A percentile compares a stretch with the other conserved stretches of the same genome.
Evolutionary conservation across 352 stramenopile species (phyloP).

Genomic region (Globisporangium sylvaticum): DNA sequence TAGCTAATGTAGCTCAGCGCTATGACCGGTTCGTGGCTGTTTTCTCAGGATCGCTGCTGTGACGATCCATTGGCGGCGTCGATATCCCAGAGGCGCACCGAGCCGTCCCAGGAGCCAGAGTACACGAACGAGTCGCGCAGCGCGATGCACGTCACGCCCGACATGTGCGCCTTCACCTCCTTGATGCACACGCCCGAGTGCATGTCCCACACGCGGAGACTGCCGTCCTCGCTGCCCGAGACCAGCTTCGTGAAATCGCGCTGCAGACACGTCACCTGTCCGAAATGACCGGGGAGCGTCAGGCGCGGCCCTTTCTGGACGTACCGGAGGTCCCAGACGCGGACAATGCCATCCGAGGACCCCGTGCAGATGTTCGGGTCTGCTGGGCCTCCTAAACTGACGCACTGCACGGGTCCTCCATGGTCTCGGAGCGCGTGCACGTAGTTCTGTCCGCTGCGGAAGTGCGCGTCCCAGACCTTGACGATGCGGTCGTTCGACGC

Average conservation of each 20-base stretch:
- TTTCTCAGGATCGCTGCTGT: constrained; percentile 2
- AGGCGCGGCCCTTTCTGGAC: constrained; percentile 65
- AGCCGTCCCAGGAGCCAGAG: constrained; percentile 74
- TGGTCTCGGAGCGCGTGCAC: constrained; percentile 60
- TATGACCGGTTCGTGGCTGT: background rate
- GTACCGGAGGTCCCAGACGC: constrained; percentile 80
- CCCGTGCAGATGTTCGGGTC: constrained; percentile 80
- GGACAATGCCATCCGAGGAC: constrained; percentile 64
- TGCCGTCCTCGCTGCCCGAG: constrained; percentile 71
- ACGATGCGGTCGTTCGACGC: constrained; percentile 68
- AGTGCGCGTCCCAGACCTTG: constrained; percentile 78
- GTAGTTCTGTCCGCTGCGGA: constrained; percentile 43
- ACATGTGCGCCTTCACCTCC: constrained; percentile 51
- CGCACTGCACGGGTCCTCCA: constrained; percentile 59
- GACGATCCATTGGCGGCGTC: constrained; percentile 18
- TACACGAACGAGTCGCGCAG: constrained; percentile 63
- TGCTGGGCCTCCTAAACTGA: constrained; percentile 64
- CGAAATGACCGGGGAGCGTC: constrained; percentile 43
- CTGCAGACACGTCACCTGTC: constrained; percentile 59
- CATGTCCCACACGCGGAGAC: constrained; percentile 74
- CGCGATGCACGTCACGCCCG: constrained; percentile 59
- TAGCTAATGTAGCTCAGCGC: background rate
- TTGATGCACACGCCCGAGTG: constrained; percentile 68
- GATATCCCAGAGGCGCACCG: constrained; percentile 65
- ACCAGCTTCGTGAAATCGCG: constrained; percentile 81